Evolutionary conservation across 441 rosid genomes (phyloP), one percentile per base, ranked within the genome.

Genomic region (Breynia disticha): DNA sequence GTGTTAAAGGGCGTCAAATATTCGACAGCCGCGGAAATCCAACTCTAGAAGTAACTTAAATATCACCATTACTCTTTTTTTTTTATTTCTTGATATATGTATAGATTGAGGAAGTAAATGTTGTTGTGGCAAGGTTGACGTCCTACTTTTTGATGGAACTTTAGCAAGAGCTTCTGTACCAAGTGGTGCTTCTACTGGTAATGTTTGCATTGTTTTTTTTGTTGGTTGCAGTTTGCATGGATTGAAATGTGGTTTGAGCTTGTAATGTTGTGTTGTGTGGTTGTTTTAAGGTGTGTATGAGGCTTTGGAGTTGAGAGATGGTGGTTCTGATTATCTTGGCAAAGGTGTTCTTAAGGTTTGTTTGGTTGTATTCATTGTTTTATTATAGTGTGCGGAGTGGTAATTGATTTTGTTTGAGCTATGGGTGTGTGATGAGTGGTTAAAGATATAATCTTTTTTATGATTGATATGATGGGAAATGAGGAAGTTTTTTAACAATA

Each of bases 1-100:
- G 51, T 60, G 65, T 87, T 46, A 84, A 78, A 60, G 94, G 94
- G 46, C 77, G 96, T 57, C 96, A 85, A 71, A 85, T 87, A 64
- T 87, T 82, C 70, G 94, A 87, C 72, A 85, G 96, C 80, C 96
- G 96, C 63, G 90, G 96, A 24, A 87, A 87, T 64, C 95, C 96
- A 17, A 87, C 96, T 21, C 88, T 87, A 54, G 96, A 87, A 84
- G 95, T 87, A 24, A 41, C 56, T 49, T 53, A 9, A 17, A 15
- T 10, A 32, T 28, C 38, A 18, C 21, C 46, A 19, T 14, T 48
- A 3, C 60, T 0, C 52, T 22, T 52, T 56, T 48, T 16, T 15
- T 19, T 55, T 19, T 24, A 41, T 50, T 16, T 1, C 28, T 16
- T 18, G 19, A 46, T 1, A 21, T 19, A n/a, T n/a, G n/a, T n/a